Base-by-base conservation (phyloP, 2,329 filamentous ascomycete species). In the Zymoseptoria pseudotritici region DNA sequence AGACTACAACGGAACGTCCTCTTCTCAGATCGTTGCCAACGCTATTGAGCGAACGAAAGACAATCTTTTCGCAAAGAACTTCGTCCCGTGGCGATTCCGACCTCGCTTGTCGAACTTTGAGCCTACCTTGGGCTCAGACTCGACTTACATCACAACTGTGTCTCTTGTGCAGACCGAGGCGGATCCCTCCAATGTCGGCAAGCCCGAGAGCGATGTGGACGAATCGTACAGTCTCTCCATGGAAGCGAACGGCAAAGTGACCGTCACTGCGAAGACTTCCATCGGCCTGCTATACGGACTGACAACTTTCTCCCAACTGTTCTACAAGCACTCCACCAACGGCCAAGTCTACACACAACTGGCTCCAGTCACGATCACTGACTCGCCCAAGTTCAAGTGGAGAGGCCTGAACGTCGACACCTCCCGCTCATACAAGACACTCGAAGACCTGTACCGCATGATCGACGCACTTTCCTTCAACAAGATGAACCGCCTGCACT, bases 361-460 rank as follows among this genome's bases (percentile, higher is more conserved):
- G 46, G 88, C 87, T 1, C 91, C 91, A 0, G 80, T 95, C 2
- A 72, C 76, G 0, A 89, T 96, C 68, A 74, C 75, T n/a, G 91
- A 96, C 73, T 75, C 79, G 57, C 91, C 91, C 26, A 83, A 83
- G 69, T 96, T 90, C 73, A 74, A 80, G 13, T 89, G 95, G 74
- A 86, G 91, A 52, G 91, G 91, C 11, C 74, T 96, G 57, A 86
- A 94, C 67, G 78, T 96, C 67, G 91, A 96, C 70, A 85, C 90
- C 50, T 82, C 88, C 2, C 82, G 91, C 60, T 87, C 86, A 69
- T 94, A 82, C 76, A 89, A 87, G 73, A 80, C 83, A 1, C 76
- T 89, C 22, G 72, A 78, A 3, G 83, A 89, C 67, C 86, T 96
- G 66, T 80, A 86, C 69, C 84, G 86, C 55, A 90, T 86, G 57